Conservation (phyloP, 2,329 filamentous ascomycete species). For the Cordyceps tenuipes region DNA sequence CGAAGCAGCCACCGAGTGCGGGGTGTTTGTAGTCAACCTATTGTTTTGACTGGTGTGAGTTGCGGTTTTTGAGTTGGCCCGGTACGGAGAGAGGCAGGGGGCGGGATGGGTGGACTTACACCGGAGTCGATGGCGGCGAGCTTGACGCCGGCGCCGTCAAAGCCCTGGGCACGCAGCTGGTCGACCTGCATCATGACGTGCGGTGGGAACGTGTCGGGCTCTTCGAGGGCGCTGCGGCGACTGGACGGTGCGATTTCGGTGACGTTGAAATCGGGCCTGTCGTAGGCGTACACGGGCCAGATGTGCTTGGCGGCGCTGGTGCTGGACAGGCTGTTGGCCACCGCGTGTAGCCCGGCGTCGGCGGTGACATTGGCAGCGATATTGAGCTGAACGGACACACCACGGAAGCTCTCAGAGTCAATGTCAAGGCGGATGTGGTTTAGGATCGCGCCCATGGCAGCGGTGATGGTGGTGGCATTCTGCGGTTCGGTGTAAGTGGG, state of each 20-base stretch:
- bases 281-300: slow-evolving; percentile 6
- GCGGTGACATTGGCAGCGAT: neutral
- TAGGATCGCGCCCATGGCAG: neutral
- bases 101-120: neutral
- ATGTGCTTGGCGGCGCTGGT: neutral
- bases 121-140: slow-evolving; percentile 29
- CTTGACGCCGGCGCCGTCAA: slow-evolving; percentile 36
- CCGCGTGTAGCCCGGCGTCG: neutral
- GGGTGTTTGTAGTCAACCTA: slow-evolving; percentile 42
- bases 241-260: neutral
- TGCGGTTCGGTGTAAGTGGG: neutral
- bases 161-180: slow-evolving; percentile 32
- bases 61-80: neutral
- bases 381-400: neutral
- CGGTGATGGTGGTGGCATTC: neutral
- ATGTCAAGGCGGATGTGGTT: neutral
- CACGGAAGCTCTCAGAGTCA: slow-evolving; percentile 3
- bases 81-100: neutral
- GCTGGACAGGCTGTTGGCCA: neutral
- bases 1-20: slow-evolving; percentile 45
- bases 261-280: neutral
- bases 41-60: too few relatives aligned
- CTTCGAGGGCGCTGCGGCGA: neutral
- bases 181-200: slow-evolving; percentile 30
- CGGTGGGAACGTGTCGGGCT: slow-evolving; percentile 15